phyloP scores from a whole-genome alignment of 2,329 filamentous ascomycete species.

The Beauveria pseudobassiana region DNA sequence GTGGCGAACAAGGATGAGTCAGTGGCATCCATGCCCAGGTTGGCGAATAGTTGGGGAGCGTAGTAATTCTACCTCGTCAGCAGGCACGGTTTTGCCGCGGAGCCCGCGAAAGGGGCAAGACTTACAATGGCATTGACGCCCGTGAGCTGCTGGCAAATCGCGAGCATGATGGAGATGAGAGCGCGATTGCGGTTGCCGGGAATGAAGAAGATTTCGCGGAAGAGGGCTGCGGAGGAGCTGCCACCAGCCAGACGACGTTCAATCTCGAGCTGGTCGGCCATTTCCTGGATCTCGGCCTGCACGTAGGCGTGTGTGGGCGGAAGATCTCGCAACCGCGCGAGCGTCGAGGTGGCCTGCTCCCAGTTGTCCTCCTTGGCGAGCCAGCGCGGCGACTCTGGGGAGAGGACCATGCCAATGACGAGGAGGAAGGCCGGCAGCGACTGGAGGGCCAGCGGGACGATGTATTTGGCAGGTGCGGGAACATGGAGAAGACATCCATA shows the following conservation, averaged over 20 bases:
- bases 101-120: not conserved
- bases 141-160: slow-evolving; percentile 69
- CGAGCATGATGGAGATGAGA: slow-evolving; percentile 50
- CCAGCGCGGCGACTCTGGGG: slow-evolving; percentile 55
- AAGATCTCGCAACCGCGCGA: slow-evolving; percentile 45
- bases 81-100: not conserved
- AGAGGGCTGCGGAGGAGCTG: slow-evolving; percentile 46
- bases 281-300: slow-evolving; percentile 52
- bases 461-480: slow-evolving; percentile 41
- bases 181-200: slow-evolving; percentile 56
- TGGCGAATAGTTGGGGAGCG: slow-evolving; percentile 60
- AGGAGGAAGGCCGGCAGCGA: slow-evolving; percentile 55
- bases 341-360: slow-evolving; percentile 51
- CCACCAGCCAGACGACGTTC: slow-evolving; percentile 52
- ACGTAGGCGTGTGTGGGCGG: slow-evolving; percentile 47
- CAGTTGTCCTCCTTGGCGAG: slow-evolving; percentile 60
- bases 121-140: slow-evolving; percentile 43
- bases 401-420: slow-evolving; percentile 52
- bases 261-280: slow-evolving; percentile 52
- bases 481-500: slow-evolving; percentile 44
- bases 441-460: slow-evolving; percentile 59
- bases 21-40: slow-evolving; percentile 52
- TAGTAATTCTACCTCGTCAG: slow-evolving; percentile 54
- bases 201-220: slow-evolving; percentile 57
- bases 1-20: slow-evolving; percentile 61